phyloP scores from a whole-genome alignment of 305 asterid species.

The Ilex paraguariensis region DNA sequence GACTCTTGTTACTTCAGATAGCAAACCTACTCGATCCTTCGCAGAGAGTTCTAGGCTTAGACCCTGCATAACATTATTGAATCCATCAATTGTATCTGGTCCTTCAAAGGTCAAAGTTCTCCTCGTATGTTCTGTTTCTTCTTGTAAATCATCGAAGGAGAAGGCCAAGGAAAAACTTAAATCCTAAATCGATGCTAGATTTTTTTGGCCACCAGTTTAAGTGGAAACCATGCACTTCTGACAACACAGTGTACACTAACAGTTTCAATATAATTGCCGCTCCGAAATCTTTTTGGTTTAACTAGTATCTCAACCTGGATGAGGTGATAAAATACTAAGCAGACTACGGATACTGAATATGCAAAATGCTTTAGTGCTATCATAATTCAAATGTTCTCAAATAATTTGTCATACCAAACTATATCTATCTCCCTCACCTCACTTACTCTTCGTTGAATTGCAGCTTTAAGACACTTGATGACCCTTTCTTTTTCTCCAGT shows the following conservation, averaged over 20 bases:
- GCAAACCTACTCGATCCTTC: slow-evolving; percentile 85
- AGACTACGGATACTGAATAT: background rate
- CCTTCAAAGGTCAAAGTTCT: background rate
- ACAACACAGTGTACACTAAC: background rate
- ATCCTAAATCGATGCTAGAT: background rate
- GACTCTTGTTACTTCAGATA: slow-evolving; percentile 82
- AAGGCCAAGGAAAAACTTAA: background rate
- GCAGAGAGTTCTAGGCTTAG: slow-evolving; percentile 82
- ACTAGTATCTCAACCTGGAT: too few species aligned
- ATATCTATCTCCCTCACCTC: slow-evolving; percentile 47
- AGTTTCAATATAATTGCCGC: background rate
- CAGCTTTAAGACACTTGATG: slow-evolving; percentile 91
- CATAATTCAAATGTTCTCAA: background rate
- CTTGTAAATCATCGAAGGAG: too few species aligned
- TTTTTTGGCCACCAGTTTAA: background rate
- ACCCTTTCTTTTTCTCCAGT: slow-evolving; percentile 71
- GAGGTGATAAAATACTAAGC: too few species aligned
- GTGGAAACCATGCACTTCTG: background rate
- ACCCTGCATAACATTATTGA: slow-evolving; percentile 38
- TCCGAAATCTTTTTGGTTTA: background rate
- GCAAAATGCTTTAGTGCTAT: background rate
- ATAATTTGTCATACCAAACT: background rate
- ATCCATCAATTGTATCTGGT: background rate
- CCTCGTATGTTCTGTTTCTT: background rate
- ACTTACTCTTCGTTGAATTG: slow-evolving; percentile 74